Evolutionary conservation across 2,329 filamentous ascomycete species (phyloP).

Genomic region (Canariomyces notabilis): DNA sequence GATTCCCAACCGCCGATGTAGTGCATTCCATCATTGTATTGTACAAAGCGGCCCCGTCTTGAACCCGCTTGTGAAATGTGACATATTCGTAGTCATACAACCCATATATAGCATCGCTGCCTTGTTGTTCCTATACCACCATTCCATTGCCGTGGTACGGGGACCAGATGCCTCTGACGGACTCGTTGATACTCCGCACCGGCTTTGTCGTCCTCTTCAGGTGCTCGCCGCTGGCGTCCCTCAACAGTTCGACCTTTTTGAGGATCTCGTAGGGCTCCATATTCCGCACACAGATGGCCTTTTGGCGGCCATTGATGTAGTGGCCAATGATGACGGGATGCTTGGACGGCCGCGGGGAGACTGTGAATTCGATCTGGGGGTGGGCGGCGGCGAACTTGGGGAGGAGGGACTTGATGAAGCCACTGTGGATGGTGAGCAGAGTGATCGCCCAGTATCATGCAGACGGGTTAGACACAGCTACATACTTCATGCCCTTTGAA

Average conservation of each 20-base stretch:
- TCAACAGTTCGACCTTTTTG: conserved; percentile 69
- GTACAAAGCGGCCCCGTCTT: conserved; percentile 1
- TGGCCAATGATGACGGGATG: conserved; percentile 85
- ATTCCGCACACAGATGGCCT: conserved; percentile 85
- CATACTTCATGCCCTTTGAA: conserved; percentile 90
- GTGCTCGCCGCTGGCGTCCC: conserved; percentile 72
- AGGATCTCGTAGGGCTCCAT: conserved; percentile 74
- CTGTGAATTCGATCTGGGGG: conserved; percentile 83
- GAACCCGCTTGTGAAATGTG: conserved; percentile 3
- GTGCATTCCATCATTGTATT: conserved; percentile 8
- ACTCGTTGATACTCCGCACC: conserved; percentile 58
- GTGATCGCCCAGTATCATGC: neutral
- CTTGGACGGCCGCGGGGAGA: conserved; percentile 83
- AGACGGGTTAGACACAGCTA: neutral
- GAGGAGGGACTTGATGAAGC: conserved; percentile 75
- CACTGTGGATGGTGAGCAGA: conserved; percentile 41
- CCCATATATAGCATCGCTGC: conserved; percentile 3
- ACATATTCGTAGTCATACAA: conserved; percentile 11
- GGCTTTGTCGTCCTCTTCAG: conserved; percentile 59
- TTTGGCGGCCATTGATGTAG: conserved; percentile 87
- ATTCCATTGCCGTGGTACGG: conserved; percentile 61
- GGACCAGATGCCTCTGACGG: conserved; percentile 66
- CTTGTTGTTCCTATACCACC: conserved; percentile 47
- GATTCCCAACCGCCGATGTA: conserved; percentile 1
- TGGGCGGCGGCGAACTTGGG: conserved; percentile 73